Evolutionary conservation across 345 rosid species (phyloP).

Genomic region (Aquilaria yunnanensis): DNA sequence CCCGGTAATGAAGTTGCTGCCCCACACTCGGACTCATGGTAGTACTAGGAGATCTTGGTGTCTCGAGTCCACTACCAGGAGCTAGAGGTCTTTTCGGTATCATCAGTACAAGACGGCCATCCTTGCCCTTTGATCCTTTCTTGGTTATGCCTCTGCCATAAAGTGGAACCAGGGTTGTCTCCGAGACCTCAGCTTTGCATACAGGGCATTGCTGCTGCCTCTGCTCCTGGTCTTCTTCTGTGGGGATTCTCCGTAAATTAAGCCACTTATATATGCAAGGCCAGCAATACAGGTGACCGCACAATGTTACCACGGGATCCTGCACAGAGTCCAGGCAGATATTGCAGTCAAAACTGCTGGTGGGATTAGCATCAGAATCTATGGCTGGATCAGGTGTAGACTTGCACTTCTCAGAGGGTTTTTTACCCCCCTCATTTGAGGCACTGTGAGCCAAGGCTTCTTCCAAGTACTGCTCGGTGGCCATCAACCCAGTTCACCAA

Average conservation of each 20-base stretch:
- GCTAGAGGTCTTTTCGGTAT: conserved; percentile 48
- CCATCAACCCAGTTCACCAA: conserved; percentile 16
- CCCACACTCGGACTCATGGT: conserved; percentile 11
- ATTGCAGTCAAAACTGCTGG: conserved; percentile 60
- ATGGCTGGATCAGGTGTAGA: conserved; percentile 8
- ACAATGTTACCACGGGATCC: conserved; percentile 85
- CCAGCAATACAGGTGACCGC: conserved; percentile 97
- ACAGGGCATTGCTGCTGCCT: conserved; percentile 76
- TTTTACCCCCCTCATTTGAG: conserved; percentile 29
- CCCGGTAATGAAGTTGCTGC: conserved; percentile 22
- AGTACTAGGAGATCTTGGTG: conserved; percentile 19
- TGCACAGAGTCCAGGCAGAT: conserved; percentile 76
- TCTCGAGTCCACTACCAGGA: conserved; percentile 26
- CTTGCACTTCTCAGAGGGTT: conserved; percentile 22
- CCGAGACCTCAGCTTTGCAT: conserved; percentile 75
- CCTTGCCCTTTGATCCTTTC: conserved; percentile 19
- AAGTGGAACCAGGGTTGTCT: conserved; percentile 66
- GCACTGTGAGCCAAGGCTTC: conserved; percentile 24
- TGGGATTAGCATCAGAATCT: conserved; percentile 20
- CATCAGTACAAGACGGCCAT: conserved; percentile 27
- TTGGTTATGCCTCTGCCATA: conserved; percentile 59
- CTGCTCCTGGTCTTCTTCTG: conserved; percentile 23
- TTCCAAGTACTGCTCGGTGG: conserved; percentile 23
- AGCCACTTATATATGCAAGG: conserved; percentile 96
- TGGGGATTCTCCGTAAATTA: conserved; percentile 29